phyloP scores from a whole-genome alignment of 2,329 filamentous ascomycete genomes.

The Elsinoe fawcettii region DNA sequence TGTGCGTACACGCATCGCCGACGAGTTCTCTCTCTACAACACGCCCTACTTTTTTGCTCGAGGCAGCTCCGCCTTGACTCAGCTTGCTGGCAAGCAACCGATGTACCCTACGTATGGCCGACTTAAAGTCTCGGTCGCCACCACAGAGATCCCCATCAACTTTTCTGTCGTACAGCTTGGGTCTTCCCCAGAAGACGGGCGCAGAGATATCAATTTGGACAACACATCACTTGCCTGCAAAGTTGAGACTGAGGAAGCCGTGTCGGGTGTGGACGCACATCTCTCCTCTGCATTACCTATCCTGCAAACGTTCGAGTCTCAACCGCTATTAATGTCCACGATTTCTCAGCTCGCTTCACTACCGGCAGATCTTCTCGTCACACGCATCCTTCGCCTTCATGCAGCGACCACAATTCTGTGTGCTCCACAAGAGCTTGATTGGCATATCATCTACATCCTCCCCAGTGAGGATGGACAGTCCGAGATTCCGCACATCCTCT shows the following conservation, averaged over 20 bases:
- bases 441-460: slow-evolving; percentile 43
- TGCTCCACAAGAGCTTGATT: slow-evolving; percentile 34
- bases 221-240: neutral
- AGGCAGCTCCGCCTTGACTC: slow-evolving; percentile 43
- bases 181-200: slow-evolving; percentile 27
- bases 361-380: slow-evolving; percentile 6
- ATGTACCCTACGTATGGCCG: slow-evolving; percentile 43
- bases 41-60: slow-evolving; percentile 45
- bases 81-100: slow-evolving; percentile 41
- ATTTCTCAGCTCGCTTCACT: neutral
- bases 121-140: slow-evolving; percentile 47
- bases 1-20: slow-evolving; percentile 50
- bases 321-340: neutral
- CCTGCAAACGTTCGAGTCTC: neutral
- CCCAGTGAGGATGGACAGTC: slow-evolving; percentile 27
- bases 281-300: neutral
- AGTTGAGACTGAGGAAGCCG: slow-evolving; percentile 8
- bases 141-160: slow-evolving; percentile 27
- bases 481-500: slow-evolving; percentile 24
- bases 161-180: slow-evolving; percentile 39
- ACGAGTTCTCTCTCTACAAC: slow-evolving; percentile 52
- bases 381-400: slow-evolving; percentile 37
- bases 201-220: neutral
- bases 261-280: slow-evolving; percentile 6
- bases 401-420: slow-evolving; percentile 48